Conservation (phyloP, 2,329 filamentous ascomycete genomes). For the Pseudocercospora fuligena region DNA sequence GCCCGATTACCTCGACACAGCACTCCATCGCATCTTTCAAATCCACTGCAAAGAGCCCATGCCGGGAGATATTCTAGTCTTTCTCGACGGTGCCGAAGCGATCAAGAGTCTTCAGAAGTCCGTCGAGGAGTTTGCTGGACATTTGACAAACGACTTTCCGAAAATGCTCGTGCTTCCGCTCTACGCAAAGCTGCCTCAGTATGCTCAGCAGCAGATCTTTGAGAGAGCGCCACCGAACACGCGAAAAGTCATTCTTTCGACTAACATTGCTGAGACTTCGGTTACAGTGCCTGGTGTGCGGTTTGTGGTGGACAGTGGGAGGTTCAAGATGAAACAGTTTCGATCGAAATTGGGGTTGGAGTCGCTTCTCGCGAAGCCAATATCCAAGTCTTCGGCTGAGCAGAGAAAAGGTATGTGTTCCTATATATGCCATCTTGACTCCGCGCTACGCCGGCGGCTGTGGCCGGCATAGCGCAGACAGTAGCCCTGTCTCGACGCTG, state of each 20-base stretch:
- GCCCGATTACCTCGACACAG: constrained; percentile 78
- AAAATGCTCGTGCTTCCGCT: constrained; percentile 73
- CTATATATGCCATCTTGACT: too few relatives aligned
- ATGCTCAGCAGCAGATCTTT: constrained; percentile 86
- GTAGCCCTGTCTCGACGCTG: too few relatives aligned
- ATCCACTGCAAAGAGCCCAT: constrained; percentile 79
- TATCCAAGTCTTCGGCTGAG: constrained; percentile 90
- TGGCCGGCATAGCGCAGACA: too few relatives aligned
- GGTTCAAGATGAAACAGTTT: constrained; percentile 93
- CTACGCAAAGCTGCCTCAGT: constrained; percentile 86
- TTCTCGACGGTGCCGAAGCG: constrained; percentile 89
- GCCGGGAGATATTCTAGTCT: constrained; percentile 92
- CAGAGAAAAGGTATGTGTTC: constrained; percentile 69
- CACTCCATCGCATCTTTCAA: constrained; percentile 81
- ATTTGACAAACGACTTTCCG: constrained; percentile 58
- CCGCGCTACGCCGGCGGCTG: too few relatives aligned
- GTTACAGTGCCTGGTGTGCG: constrained; percentile 93
- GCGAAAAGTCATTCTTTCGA: constrained; percentile 87
- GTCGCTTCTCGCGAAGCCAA: constrained; percentile 84
- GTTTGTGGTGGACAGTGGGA: constrained; percentile 90
- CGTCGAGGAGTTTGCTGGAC: constrained; percentile 77
- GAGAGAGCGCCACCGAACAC: constrained; percentile 73
- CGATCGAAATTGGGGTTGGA: constrained; percentile 83
- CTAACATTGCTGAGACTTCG: constrained; percentile 98
- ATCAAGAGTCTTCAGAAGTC: constrained; percentile 82